Evolutionary conservation across 2,329 filamentous ascomycete species (phyloP), one percentile per base, ranked within the genome.

Genomic region (Fusarium cyanostomum): DNA sequence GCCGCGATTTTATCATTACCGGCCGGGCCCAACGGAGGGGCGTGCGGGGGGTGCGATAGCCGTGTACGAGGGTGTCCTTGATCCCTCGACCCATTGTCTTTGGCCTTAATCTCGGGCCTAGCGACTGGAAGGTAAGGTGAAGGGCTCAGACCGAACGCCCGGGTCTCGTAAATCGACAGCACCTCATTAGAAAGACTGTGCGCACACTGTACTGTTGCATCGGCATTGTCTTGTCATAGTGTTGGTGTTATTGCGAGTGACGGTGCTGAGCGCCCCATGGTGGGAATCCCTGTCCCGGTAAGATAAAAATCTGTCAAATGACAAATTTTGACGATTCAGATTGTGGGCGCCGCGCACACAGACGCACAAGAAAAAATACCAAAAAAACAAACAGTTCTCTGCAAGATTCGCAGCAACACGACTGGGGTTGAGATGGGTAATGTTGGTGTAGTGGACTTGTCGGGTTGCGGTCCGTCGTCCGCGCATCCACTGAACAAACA

Each of bases 41-140:
- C 52, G 54, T 56, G 62, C 48, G 62, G 58, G 65, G 63, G 26
- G 65, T 64, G 56, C 35, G 35, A 50, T 49, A 35, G 24, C 33
- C 48, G 53, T 52, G 49, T 31, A 51, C 52, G 43, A 59, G 41
- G 51, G 55, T 55, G 52, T 49, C 59, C 46, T 39, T 59, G 59
- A 57, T 56, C 53, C 52, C 37, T 69, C 59, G 64, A 61, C 64
- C 68, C 62, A 69, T 65, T 64, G 39, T 54, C 53, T 50, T 45
- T 70, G 64, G 65, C 65, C 68, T 67, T 71, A 71, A 71, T 71
- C 67, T 71, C 68, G 58, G 68, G 56, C 59, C 66, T 54, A 57
- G 66, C 46, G 54, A 61, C 53, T 42, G 41, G 50, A 54, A 48
- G 51, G 46, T 30, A 71, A 71, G 68, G 68, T 71, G 68, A 71